Conservation (phyloP, 805 yeast species). For the Schwanniomyces yamadae region DNA sequence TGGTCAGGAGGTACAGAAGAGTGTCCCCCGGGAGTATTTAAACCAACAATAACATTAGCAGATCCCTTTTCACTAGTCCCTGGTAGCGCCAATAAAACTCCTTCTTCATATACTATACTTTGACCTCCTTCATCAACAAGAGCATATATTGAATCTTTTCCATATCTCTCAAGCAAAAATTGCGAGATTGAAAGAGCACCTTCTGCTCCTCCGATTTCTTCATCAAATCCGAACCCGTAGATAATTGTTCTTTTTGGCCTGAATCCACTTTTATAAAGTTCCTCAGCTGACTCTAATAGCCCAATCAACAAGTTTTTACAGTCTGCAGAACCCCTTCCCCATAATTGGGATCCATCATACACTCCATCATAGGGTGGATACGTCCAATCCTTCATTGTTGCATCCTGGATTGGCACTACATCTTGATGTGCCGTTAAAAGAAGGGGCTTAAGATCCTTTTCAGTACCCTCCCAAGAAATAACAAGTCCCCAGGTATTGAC, state of each 20-base stretch:
- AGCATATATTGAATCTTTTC: slow-evolving; percentile 13
- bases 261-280: slow-evolving; percentile 10
- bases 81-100: slow-evolving; percentile 11
- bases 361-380: slow-evolving; percentile 37
- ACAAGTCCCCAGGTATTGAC: slow-evolving; percentile 21
- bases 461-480: slow-evolving; percentile 21
- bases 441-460: slow-evolving; percentile 15
- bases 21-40: slow-evolving; percentile 29
- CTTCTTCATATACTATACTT: slow-evolving; percentile 13
- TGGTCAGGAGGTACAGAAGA: slow-evolving; percentile 30
- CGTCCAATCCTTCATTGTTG: slow-evolving; percentile 28
- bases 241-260: slow-evolving; percentile 15
- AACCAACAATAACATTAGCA: slow-evolving; percentile 12
- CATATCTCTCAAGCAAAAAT: slow-evolving; percentile 11
- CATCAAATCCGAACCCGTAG: slow-evolving; percentile 17
- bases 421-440: slow-evolving; percentile 25
- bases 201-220: slow-evolving; percentile 15
- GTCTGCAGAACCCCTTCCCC: slow-evolving; percentile 43
- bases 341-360: slow-evolving; percentile 36
- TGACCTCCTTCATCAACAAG: slow-evolving; percentile 19
- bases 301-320: slow-evolving; percentile 27
- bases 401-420: slow-evolving; percentile 23
- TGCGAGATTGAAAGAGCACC: slow-evolving; percentile 13
- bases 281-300: slow-evolving; percentile 18
- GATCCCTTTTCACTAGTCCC: slow-evolving; percentile 19